Base-by-base conservation (phyloP, 345 rosid genomes). In the Linum usitatissimum region DNA sequence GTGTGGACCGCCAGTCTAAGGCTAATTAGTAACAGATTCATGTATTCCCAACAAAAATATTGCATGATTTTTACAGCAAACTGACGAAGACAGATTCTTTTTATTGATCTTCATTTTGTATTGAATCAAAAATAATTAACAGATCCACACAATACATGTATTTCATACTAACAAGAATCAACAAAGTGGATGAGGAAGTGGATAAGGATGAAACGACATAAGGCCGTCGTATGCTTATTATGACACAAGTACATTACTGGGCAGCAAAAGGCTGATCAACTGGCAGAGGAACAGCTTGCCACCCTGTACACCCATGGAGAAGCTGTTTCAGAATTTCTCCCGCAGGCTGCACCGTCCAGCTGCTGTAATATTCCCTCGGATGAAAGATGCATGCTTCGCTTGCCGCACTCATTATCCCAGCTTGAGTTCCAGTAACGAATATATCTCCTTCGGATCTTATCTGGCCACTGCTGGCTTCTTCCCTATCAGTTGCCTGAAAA, bases 381-480 rank as follows among this genome's bases (percentile, higher is more conserved):
- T 82, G 83, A 75, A 93, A 87, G 73, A 73, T 60, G 65, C 65
- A 71, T 38, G 61, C 65, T 48, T 68, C 79, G 40, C 36, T 69
- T 6, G 9, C 63, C 15, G 60, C 76, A 0, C 70, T 60, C 84
- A 74, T 70, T 64, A 86, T 69, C 59, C 92, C 90, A 5, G 86
- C 57, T 70, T 88, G 80, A 49, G 93, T 83, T 75, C 88, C 96
- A 5, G 67, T 57, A 21, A 71, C 59, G 69, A 88, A 83, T 53
- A 84, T 57, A 78, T 94, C 97, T 56, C 91, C 95, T 73, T 88
- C 95, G 1, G 96, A 94, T 70, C 63, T 81, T 74, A 90, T 77
- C 76, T 64, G 69, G 39, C 96, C 97, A 19, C 73, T 70, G 51
- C 62, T 67, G 12, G 72, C 74, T 65, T 69, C 75, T 42, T 86